Conservation (phyloP, 2,329 filamentous ascomycete genomes). For the Neurospora sp. region DNA sequence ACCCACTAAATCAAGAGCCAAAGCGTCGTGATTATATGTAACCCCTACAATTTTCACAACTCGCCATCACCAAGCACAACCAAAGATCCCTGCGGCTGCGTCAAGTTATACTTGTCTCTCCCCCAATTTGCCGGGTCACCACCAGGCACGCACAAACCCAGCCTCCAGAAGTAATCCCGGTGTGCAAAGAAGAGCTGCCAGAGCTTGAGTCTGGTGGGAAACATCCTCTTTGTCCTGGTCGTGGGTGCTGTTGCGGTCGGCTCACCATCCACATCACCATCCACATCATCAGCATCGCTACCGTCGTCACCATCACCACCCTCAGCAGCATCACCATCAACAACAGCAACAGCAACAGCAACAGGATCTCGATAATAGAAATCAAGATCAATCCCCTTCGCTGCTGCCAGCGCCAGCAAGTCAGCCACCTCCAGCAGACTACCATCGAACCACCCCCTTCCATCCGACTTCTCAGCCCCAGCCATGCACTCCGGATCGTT, state of each 20-base stretch:
- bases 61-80: not conserved
- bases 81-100: conserved; percentile 16
- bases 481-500: conserved; percentile 64
- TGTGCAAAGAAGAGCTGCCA: conserved; percentile 93
- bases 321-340: not conserved
- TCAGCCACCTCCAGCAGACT: not conserved
- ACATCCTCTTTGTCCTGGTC: conserved; percentile 38
- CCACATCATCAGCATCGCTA: conserved; percentile 16
- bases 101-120: conserved; percentile 35
- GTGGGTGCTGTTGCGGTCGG: conserved; percentile 10
- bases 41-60: not conserved
- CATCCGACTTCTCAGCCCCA: conserved; percentile 35
- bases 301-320: conserved; percentile 9
- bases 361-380: not conserved
- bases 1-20: too few relatives aligned
- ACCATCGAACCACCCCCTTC: conserved; percentile 12
- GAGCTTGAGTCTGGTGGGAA: conserved; percentile 55
- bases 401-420: not conserved
- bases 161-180: conserved; percentile 90
- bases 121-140: conserved; percentile 63
- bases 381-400: not conserved
- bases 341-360: not conserved
- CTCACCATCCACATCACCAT: conserved; percentile 21
- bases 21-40: not conserved
- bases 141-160: conserved; percentile 81